These are phyloP conservation scores for Tetracentron sinense DNA, from an alignment of 164 flowering plant species.

Conservation along the genomic window DNA sequence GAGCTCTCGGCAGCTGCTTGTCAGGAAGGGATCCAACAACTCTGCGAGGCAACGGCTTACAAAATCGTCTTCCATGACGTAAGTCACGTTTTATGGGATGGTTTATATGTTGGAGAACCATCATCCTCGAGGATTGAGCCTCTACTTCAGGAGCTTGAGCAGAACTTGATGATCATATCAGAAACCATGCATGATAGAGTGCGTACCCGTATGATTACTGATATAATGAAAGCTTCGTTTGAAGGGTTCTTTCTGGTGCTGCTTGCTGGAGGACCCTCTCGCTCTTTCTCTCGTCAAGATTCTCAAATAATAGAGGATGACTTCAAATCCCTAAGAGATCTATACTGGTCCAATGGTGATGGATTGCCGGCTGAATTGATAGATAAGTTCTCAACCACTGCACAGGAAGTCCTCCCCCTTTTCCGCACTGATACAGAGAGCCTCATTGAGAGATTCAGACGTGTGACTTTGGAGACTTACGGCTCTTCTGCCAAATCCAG, in stretches of 20 bases:
- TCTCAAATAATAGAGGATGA: slow-evolving; percentile 66
- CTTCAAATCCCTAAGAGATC: slow-evolving; percentile 54
- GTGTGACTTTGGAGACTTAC: slow-evolving; percentile 24
- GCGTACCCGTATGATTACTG: slow-evolving; percentile 60
- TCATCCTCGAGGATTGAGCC: slow-evolving; percentile 68
- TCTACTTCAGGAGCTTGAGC: slow-evolving; percentile 65
- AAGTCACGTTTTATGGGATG: slow-evolving; percentile 66
- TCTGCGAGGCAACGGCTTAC: slow-evolving; percentile 73
- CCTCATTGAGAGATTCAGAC: slow-evolving; percentile 52
- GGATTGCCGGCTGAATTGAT: slow-evolving; percentile 80
- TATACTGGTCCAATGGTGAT: slow-evolving; percentile 84
- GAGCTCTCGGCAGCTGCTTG: slow-evolving; percentile 62
- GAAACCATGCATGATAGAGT: slow-evolving; percentile 58
- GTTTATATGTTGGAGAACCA: slow-evolving; percentile 65
- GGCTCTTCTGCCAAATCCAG: slow-evolving; percentile 55
- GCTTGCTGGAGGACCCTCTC: slow-evolving; percentile 85
- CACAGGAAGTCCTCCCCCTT: slow-evolving; percentile 51
- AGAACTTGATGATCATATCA: slow-evolving; percentile 49
- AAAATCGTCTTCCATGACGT: slow-evolving; percentile 68
- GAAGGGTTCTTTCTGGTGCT: slow-evolving; percentile 78
- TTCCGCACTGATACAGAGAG: slow-evolving; percentile 39
- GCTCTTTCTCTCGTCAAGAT: slow-evolving; percentile 57
- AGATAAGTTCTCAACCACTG: slow-evolving; percentile 49
- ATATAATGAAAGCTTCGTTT: slow-evolving; percentile 84
- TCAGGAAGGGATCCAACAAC: slow-evolving; percentile 68